phyloP scores from a whole-genome alignment of 1,284 basidiomycete species.

The Trichosporon asahii region DNA sequence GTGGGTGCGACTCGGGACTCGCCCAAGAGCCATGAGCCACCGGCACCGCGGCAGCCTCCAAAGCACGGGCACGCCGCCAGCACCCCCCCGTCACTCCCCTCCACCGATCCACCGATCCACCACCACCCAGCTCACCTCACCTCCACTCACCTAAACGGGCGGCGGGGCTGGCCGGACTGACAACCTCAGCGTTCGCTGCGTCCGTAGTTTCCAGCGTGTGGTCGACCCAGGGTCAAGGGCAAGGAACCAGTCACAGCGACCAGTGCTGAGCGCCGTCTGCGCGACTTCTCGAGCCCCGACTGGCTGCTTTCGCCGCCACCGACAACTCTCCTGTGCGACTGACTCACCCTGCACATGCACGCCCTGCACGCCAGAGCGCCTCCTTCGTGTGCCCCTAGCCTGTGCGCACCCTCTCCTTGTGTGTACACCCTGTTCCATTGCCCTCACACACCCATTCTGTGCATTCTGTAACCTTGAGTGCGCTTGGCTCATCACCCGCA shows the following conservation, averaged over 20 bases:
- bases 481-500: neutral
- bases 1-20: neutral
- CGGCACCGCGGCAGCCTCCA: neutral
- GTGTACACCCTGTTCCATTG: neutral
- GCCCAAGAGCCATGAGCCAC: too few species aligned
- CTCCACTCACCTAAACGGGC: too few species aligned
- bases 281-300: neutral
- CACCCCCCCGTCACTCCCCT: neutral
- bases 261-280: neutral
- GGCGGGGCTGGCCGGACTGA: neutral
- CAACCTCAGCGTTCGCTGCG: neutral
- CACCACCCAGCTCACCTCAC: neutral
- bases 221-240: neutral
- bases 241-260: neutral
- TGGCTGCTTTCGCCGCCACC: neutral
- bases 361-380: neutral
- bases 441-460: neutral
- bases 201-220: neutral
- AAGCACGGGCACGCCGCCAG: neutral
- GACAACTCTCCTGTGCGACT: neutral
- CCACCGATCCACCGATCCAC: too few species aligned
- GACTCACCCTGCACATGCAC: neutral
- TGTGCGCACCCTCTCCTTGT: neutral
- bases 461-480: neutral
- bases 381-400: neutral